A percentile compares a stretch with the other conserved stretches of the same genome.
Conservation (phyloP, 768 basidiomycete species). For the Rhizopogon sp. region DNA sequence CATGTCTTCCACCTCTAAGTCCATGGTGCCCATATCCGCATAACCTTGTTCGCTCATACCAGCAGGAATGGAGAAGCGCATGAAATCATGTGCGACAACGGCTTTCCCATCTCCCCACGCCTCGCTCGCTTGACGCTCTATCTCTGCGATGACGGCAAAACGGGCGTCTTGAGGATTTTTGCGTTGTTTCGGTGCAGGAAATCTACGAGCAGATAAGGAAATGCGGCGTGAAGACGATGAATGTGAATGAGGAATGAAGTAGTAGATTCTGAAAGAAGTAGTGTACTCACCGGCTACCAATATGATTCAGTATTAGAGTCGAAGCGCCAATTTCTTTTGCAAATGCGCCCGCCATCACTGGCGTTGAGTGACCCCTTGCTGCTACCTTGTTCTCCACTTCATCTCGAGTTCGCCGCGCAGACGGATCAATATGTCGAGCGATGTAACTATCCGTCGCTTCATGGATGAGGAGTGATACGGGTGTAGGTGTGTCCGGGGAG, state of each 20-base stretch:
- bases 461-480: conserved; percentile 72
- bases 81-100: conserved; percentile 53
- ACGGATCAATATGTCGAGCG: conserved; percentile 47
- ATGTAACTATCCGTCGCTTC: conserved; percentile 79
- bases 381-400: conserved; percentile 46
- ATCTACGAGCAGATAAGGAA: conserved; percentile 30
- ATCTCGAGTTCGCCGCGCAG: conserved; percentile 36
- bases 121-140: conserved; percentile 56
- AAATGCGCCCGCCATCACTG: conserved; percentile 73
- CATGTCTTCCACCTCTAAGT: neutral
- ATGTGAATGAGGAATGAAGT: neutral
- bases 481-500: conserved; percentile 21
- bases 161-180: conserved; percentile 27
- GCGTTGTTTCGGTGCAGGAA: conserved; percentile 42
- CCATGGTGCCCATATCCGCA: neutral
- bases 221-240: neutral
- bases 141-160: conserved; percentile 49
- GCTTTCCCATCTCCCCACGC: conserved; percentile 50
- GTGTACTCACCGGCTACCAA: conserved; percentile 54
- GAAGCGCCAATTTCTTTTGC: conserved; percentile 57
- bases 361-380: conserved; percentile 74
- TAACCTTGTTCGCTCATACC: neutral
- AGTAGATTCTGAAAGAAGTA: neutral
- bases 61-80: conserved; percentile 39
- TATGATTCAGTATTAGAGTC: conserved; percentile 71